phyloP scores from a whole-genome alignment of 768 basidiomycete genomes.

The Xerocomellus intermedius region DNA sequence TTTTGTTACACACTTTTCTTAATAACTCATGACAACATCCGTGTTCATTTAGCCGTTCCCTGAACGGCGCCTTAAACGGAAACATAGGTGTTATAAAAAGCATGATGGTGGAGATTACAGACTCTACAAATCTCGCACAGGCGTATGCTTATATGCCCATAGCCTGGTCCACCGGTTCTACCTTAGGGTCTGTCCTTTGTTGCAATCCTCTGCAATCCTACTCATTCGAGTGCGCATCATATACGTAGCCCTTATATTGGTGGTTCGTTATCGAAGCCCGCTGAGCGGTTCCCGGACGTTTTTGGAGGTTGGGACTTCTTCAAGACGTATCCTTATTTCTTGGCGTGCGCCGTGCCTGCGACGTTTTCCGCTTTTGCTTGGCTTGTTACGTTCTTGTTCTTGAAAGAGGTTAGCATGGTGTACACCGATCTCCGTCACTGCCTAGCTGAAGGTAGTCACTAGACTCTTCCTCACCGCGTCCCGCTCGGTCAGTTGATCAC shows the following conservation, averaged over 20 bases:
- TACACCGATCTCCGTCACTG: neutral
- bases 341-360: conserved; percentile 67
- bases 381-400: conserved; percentile 49
- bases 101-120: conserved; percentile 72
- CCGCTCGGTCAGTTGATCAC: conserved; percentile 29
- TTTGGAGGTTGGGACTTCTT: conserved; percentile 62
- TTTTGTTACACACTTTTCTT: neutral
- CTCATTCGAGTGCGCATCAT: neutral
- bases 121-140: conserved; percentile 63
- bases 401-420: conserved; percentile 52
- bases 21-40: neutral
- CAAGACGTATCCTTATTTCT: conserved; percentile 69
- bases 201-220: neutral
- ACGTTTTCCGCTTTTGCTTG: conserved; percentile 55
- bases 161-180: conserved; percentile 45
- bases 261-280: conserved; percentile 62
- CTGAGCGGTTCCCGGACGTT: conserved; percentile 59
- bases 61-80: conserved; percentile 72
- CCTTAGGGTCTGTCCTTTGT: conserved; percentile 41
- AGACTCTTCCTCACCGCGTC: conserved; percentile 36
- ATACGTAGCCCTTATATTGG: conserved; percentile 61
- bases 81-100: conserved; percentile 74
- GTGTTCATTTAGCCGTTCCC: conserved; percentile 46
- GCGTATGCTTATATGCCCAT: conserved; percentile 69
- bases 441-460: conserved; percentile 7